Conservation (phyloP, 78 protist species). For the Cavenderia fasciculata region DNA sequence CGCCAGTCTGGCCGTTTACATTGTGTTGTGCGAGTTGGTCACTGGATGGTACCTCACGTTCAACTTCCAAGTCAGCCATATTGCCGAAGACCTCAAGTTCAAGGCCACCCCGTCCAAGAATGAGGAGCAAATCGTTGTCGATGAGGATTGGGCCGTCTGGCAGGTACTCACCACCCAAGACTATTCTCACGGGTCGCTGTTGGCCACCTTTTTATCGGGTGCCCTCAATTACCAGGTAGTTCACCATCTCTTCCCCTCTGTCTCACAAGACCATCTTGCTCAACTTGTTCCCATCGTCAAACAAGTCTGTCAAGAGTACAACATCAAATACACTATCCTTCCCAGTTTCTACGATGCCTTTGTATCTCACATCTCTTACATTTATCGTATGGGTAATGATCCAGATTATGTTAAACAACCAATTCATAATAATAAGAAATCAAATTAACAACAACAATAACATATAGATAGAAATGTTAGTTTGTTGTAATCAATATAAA, state of each 20-base stretch:
- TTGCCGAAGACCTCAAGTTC: constrained; percentile 47
- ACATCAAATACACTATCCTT: constrained; percentile 16
- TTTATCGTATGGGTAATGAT: constrained; percentile 77
- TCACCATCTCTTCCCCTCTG: constrained; percentile 74
- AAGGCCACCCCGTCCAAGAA: constrained; percentile 42
- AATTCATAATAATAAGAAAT: constrained; percentile 5
- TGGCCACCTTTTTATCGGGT: constrained; percentile 41
- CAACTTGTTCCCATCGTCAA: constrained; percentile 69
- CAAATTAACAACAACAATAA: constrained; percentile 13
- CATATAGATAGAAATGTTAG: no score
- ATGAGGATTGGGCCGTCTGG: constrained; percentile 74
- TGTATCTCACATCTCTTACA: constrained; percentile 44
- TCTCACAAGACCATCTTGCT: constrained; percentile 47
- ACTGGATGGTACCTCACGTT: constrained; percentile 60
- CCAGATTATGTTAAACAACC: constrained; percentile 42
- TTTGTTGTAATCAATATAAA: no score
- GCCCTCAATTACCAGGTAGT: constrained; percentile 62
- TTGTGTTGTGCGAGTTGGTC: constrained; percentile 18
- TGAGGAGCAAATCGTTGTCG: constrained; percentile 43
- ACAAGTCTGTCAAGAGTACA: constrained; percentile 50
- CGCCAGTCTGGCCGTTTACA: constrained; percentile 4
- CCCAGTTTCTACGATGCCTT: constrained; percentile 37
- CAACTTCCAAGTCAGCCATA: constrained; percentile 74
- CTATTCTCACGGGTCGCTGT: constrained; percentile 45
- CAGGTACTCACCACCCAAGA: constrained; percentile 70